A percentile compares a stretch with the other conserved stretches of the same genome.
phyloP scores from a whole-genome alignment of 139 green algal genomes.

The Desmodesmus armatus region DNA sequence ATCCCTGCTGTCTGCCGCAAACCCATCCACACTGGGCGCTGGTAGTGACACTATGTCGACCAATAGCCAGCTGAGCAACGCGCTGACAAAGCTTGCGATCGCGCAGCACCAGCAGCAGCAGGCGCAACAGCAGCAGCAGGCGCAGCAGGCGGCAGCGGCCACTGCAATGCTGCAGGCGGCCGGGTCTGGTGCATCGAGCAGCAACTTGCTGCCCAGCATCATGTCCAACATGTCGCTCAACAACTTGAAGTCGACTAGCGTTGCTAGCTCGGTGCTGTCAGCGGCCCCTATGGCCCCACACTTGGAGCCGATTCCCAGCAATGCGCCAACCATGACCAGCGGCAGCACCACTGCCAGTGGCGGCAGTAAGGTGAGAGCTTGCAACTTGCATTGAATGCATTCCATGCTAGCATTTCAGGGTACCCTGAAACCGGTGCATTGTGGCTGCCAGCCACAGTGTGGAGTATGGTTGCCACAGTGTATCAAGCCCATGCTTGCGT shows the following conservation, averaged over 20 bases:
- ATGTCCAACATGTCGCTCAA: background rate
- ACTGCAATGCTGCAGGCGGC: background rate
- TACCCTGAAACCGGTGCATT: background rate
- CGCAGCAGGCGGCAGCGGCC: background rate
- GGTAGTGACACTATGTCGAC: too few relatives aligned
- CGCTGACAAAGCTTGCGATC: too few relatives aligned
- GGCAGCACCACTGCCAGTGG: background rate
- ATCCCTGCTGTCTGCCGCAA: too few relatives aligned
- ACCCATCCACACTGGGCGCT: too few relatives aligned
- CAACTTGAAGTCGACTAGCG: constrained; percentile 21
- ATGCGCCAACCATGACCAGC: background rate
- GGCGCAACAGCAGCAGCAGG: background rate
- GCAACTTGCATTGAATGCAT: background rate
- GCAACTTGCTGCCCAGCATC: background rate
- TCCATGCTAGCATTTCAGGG: background rate
- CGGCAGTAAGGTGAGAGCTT: background rate
- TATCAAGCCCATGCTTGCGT: background rate
- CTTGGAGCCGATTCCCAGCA: background rate
- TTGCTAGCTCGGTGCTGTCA: constrained; percentile 6
- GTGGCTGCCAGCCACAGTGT: background rate
- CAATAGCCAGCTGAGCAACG: too few relatives aligned
- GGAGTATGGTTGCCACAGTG: background rate
- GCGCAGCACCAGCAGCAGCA: background rate
- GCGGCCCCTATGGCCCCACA: background rate
- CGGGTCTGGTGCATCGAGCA: constrained; percentile 8